A percentile compares a stretch with the other conserved stretches of the same genome.
These are phyloP conservation scores for Talaromyces sp. DNA, from an alignment of 2,329 filamentous ascomycete species.

Conservation along the genomic window DNA sequence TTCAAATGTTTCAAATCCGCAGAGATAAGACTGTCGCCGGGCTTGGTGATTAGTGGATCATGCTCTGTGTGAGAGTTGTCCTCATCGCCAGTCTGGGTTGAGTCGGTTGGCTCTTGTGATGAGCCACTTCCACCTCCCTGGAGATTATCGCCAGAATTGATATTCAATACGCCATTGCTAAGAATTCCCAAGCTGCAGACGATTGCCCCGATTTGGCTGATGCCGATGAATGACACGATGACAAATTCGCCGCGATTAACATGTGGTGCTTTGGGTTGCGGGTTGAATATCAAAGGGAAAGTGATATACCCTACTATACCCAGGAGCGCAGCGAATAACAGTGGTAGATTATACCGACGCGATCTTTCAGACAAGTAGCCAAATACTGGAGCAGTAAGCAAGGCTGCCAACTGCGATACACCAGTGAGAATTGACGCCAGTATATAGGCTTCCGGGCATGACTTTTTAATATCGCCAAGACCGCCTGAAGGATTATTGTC, in stretches of 20 bases:
- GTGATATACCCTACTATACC: conserved; percentile 73
- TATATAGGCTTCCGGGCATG: conserved; percentile 81
- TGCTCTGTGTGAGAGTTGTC: conserved; percentile 20
- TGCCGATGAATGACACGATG: conserved; percentile 72
- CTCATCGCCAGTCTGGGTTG: background rate
- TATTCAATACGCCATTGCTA: conserved; percentile 67
- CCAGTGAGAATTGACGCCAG: conserved; percentile 83
- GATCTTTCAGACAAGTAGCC: conserved; percentile 74
- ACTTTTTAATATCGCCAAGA: conserved; percentile 66
- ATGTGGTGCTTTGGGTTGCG: conserved; percentile 66
- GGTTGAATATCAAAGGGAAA: conserved; percentile 71
- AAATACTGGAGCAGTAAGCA: conserved; percentile 80
- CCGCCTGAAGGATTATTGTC: conserved; percentile 25
- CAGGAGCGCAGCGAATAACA: conserved; percentile 64
- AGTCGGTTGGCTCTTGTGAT: background rate
- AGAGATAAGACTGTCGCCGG: conserved; percentile 19
- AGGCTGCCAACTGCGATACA: conserved; percentile 77
- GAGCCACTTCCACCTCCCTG: background rate
- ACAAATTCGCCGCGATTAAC: conserved; percentile 67
- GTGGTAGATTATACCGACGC: conserved; percentile 63
- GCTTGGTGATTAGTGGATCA: conserved; percentile 26
- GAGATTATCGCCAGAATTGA: conserved; percentile 14
- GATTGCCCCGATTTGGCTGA: conserved; percentile 93
- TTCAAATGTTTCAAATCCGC: conserved; percentile 60
- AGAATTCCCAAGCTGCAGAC: conserved; percentile 91